These are phyloP conservation scores for Fusarium pseudonygamai DNA, from an alignment of 2,329 filamentous ascomycete genomes.

Conservation along the genomic window DNA sequence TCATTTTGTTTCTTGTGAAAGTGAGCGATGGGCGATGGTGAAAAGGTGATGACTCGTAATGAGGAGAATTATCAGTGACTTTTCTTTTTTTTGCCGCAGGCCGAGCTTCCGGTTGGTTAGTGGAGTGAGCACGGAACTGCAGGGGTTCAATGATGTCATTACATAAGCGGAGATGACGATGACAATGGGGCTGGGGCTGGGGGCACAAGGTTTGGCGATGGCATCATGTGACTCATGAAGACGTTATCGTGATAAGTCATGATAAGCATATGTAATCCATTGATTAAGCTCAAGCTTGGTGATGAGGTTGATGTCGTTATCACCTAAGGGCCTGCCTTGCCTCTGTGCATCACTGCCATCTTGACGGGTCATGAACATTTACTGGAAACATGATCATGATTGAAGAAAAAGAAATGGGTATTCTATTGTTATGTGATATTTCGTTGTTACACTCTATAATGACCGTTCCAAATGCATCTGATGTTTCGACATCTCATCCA, in stretches of 20 bases:
- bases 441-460: neutral
- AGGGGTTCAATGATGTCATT: slow-evolving; percentile 30
- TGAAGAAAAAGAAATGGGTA: neutral
- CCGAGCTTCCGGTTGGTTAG: slow-evolving; percentile 10
- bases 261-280: neutral
- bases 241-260: neutral
- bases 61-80: slow-evolving; percentile 3
- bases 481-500: neutral
- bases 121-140: slow-evolving; percentile 6
- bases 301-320: rapidly evolving
- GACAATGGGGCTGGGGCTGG: neutral
- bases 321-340: rapidly evolving
- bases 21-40: neutral
- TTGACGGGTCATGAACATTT: neutral
- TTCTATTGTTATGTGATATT: neutral
- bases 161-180: slow-evolving; percentile 17
- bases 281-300: rapidly evolving
- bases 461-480: no score
- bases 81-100: slow-evolving; percentile 10
- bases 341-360: neutral
- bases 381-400: no score
- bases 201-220: neutral
- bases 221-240: neutral
- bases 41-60: neutral
- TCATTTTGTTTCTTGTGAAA: neutral